Evolutionary conservation across 2,329 filamentous ascomycete species (phyloP).

Genomic region (Paecilomyces formosus): DNA sequence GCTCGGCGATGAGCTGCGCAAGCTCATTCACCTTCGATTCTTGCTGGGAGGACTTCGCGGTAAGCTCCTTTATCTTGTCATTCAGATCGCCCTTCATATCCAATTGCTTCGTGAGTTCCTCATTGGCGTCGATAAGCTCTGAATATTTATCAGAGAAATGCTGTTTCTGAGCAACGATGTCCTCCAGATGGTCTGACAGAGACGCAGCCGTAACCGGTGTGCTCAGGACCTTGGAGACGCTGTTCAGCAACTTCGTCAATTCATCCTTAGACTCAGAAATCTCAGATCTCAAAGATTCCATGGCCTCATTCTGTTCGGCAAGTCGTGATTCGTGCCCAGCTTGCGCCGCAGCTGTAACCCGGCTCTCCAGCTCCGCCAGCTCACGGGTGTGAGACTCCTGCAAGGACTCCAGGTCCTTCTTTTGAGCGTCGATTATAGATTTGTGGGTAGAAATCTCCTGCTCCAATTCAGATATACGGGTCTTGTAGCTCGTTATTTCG

Average conservation of each 20-base stretch:
- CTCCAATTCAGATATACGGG: constrained; percentile 48
- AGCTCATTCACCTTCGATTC: constrained; percentile 52
- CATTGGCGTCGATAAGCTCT: constrained; percentile 32
- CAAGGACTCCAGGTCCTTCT: constrained; percentile 46
- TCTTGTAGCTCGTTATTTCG: constrained; percentile 37
- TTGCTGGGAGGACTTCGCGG: constrained; percentile 33
- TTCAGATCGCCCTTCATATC: constrained; percentile 28
- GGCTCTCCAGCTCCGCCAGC: constrained; percentile 31
- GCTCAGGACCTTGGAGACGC: constrained; percentile 41
- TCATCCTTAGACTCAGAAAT: constrained; percentile 60
- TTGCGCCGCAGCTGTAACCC: constrained; percentile 26
- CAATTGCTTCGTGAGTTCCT: constrained; percentile 30
- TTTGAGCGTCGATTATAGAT: constrained; percentile 46
- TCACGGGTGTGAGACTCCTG: constrained; percentile 46
- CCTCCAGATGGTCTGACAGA: constrained; percentile 59
- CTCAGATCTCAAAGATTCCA: constrained; percentile 55
- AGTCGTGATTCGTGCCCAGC: constrained; percentile 30
- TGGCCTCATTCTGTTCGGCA: constrained; percentile 48
- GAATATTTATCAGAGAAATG: constrained; percentile 35
- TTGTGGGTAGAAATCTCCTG: constrained; percentile 51
- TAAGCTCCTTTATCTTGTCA: constrained; percentile 29
- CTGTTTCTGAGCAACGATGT: constrained; percentile 34
- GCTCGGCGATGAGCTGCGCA: constrained; percentile 38
- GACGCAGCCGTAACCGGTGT: constrained; percentile 48
- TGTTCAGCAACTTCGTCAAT: constrained; percentile 56